These are phyloP conservation scores for Chrysoporthe puriensis DNA, from an alignment of 2,329 filamentous ascomycete species.

Conservation along the genomic window DNA sequence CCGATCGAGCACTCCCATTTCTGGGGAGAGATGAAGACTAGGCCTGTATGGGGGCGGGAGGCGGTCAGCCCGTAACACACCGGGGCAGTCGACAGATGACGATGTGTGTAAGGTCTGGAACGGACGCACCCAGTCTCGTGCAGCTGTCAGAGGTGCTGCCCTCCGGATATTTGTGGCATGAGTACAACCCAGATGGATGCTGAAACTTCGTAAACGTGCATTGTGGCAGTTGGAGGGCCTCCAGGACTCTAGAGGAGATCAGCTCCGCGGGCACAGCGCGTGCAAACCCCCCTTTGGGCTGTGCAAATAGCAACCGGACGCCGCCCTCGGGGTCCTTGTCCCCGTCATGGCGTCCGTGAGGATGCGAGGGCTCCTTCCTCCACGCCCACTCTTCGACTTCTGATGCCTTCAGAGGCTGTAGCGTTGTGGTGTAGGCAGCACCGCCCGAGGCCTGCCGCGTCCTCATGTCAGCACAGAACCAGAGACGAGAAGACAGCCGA, in stretches of 20 bases:
- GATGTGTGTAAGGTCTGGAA: not conserved
- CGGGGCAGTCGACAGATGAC: not conserved
- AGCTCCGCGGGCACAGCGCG: not conserved
- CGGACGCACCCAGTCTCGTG: conserved; percentile 1
- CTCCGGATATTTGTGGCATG: conserved; percentile 1
- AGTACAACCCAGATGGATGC: not conserved
- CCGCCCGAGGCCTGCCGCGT: not conserved
- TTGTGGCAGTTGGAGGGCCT: conserved; percentile 5
- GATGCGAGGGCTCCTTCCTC: not conserved
- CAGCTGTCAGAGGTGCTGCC: conserved; percentile 9
- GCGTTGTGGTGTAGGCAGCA: not conserved
- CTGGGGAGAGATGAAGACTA: not conserved
- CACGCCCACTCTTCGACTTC: conserved; percentile 8
- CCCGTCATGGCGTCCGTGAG: not conserved
- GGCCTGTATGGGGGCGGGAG: not conserved
- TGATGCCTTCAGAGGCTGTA: not conserved
- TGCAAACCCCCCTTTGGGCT: not conserved
- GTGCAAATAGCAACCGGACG: conserved; percentile 1
- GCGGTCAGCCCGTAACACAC: not conserved
- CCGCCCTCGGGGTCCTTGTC: not conserved
- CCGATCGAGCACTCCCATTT: conserved; percentile 6
- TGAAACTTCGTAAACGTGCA: not conserved
- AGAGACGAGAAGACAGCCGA: not conserved
- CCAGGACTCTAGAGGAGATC: not conserved
- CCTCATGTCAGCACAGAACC: not conserved